Base-by-base conservation (phyloP, 2,329 filamentous ascomycete genomes). In the Ophiosphaerella narmari region DNA sequence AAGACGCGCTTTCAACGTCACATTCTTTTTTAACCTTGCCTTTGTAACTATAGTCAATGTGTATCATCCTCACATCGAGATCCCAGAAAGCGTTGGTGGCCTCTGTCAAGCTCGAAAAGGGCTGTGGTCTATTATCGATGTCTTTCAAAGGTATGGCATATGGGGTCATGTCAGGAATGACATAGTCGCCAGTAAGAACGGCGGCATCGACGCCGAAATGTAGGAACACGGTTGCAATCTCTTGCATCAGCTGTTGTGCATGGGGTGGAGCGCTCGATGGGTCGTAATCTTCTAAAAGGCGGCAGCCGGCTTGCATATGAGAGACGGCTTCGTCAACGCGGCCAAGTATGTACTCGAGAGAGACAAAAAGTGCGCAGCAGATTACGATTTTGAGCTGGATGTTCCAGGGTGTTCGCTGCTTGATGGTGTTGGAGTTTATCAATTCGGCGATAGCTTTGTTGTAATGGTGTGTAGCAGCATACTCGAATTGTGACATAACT, bases 331-430 rank as follows among this genome's bases (percentile, higher is more conserved):
- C 47, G 11, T 51, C 43, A 18, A 40, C 38, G 34, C 47, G 51
- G 14, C 51, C 51, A 3, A 54, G 39, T 12, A 54, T 50, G 9
- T 50, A 41, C 34, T 54, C 51, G 18, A 51, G 39, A 23, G 47
- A 54, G 12, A 54, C 51, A 39, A 54, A 54, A 29, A 54, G 51
- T 23, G 47, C 34, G 35, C 51, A 54, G 39, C 51, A 50, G 18
- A 35, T 39, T 12, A 51, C 14, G 12, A 43, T 50, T 23, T 14
- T 46, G 26, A 50, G 37, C 23, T 50, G 36, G 12, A 32, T 32
- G 35, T 54, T 16, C 18, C 39, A 35, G n/a, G 48, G 12, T 6
- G 34, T 35, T 37, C 14, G 14, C 18, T 13, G 24, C 7, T 36
- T 14, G 8, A 7, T 12, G 31, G 24, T 12, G 8, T 47, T 51